Evolutionary conservation across 2,329 filamentous ascomycete species (phyloP).

Genomic region (Aspergillus neotritici): DNA sequence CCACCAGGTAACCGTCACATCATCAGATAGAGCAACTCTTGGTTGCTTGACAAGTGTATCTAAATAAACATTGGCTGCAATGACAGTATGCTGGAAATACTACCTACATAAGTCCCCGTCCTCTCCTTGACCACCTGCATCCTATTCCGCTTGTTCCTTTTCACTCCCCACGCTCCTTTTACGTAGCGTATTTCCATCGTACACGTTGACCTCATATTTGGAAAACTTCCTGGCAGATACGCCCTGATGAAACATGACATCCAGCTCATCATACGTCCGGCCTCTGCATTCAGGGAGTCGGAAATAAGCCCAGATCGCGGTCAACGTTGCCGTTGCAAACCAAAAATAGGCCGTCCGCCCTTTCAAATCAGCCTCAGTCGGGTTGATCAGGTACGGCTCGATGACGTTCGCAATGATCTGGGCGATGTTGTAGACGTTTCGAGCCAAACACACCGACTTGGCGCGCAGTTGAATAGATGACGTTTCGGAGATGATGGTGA

Average conservation of each 20-base stretch:
- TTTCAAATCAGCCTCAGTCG: constrained; percentile 33
- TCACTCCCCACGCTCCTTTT: not conserved
- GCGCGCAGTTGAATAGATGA: constrained; percentile 49
- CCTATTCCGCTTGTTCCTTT: too few species aligned
- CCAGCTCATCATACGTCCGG: constrained; percentile 37
- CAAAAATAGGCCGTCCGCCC: constrained; percentile 41
- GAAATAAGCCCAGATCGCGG: constrained; percentile 34
- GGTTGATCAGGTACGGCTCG: constrained; percentile 32
- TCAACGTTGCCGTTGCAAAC: constrained; percentile 23
- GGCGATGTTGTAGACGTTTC: constrained; percentile 46
- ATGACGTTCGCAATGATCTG: constrained; percentile 42
- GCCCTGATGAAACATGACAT: constrained; percentile 37
- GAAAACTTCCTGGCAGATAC: constrained; percentile 33
- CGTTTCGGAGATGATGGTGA: constrained; percentile 48
- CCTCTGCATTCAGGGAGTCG: constrained; percentile 35
- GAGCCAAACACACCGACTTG: constrained; percentile 51
- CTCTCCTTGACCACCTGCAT: too few species aligned
- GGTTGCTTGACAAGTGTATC: too few species aligned
- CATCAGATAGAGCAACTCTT: too few species aligned
- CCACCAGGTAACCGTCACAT: too few species aligned
- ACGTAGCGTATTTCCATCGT: constrained; percentile 1
- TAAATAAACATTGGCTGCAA: too few species aligned
- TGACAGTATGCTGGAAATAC: too few species aligned
- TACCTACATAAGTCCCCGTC: too few species aligned
- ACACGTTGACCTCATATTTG: constrained; percentile 5